Base-by-base conservation (phyloP, 2,329 filamentous ascomycete genomes). In the Aspergillus neoniger region DNA sequence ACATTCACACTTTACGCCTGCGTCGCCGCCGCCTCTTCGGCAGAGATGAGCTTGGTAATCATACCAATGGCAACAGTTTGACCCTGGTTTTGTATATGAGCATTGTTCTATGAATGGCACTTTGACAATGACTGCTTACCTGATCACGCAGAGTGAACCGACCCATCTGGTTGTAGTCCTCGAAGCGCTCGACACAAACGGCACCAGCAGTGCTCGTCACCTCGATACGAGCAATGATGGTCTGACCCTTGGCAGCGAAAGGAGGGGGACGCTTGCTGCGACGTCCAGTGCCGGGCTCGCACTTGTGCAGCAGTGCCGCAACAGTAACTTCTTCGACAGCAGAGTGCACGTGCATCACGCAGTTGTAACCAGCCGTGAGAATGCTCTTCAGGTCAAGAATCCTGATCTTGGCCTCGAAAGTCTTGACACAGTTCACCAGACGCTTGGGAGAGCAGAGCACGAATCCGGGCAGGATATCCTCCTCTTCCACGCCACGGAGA, bases 61-160 rank as follows among this genome's bases (percentile, higher is more conserved):
- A 99, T 99, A 73, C 95, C 95, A 81, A 99, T 99, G 59, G 95
- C 95, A 81, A 99, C 97, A 0, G 95, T 99, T 90, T 98, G 94
- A 71, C 95, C 95, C 88, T 98, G 73, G 57, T 74, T 65, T 68
- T 14, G 19, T 23, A 58, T 21, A 36, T 69, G 55, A 74, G 61
- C 58, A 58, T 61, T 25, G 14, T 21, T 69, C 74, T 14, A 23
- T 62, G 61, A 65, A 14, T 36, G 32, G 41, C 53, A 28, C 19
- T 38, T 51, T 17, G 67, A 57, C 23, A 15, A 30, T 55, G 17
- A 25, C 54, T 17, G 71, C 83, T 70, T 83, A 92, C 90, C 85
- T 93, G 91, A 74, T 95, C 92, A 84, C 92, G 84, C 57, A 96
- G 84, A 17, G 92, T 96, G 78, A 96, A 96, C 47, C 92, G 88